Evolutionary conservation across 106 monocot species (phyloP).

Genomic region (Dendrobium huoshanense): DNA sequence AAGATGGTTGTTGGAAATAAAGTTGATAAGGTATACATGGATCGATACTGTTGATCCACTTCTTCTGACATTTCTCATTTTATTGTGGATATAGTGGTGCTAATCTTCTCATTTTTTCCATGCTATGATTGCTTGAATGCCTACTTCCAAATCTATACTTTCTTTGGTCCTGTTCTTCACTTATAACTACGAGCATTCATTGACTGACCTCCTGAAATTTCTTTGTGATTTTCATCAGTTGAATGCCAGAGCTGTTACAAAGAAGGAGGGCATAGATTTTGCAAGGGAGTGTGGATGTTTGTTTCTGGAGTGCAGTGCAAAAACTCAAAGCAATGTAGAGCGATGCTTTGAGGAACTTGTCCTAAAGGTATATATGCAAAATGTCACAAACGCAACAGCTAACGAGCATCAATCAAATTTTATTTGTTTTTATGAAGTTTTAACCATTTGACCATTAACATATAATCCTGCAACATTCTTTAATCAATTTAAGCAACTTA

Average conservation of each 20-base stretch:
- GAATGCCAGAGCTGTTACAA: slow-evolving; percentile 58
- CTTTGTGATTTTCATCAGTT: slow-evolving; percentile 27
- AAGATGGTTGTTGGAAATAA: slow-evolving; percentile 82
- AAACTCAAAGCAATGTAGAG: slow-evolving; percentile 59
- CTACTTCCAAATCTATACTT: neutral
- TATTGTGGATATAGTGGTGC: too few relatives aligned
- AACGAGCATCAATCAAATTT: too few relatives aligned
- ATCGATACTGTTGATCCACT: neutral
- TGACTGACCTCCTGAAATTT: neutral
- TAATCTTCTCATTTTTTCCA: too few relatives aligned
- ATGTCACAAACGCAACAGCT: neutral
- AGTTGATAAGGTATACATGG: slow-evolving; percentile 54
- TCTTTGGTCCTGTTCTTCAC: neutral
- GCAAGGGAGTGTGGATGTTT: slow-evolving; percentile 59
- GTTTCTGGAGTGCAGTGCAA: slow-evolving; percentile 72
- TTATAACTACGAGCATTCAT: neutral
- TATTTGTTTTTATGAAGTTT: neutral
- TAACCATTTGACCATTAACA: neutral
- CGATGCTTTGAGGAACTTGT: slow-evolving; percentile 80
- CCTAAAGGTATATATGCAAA: slow-evolving; percentile 38
- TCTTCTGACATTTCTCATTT: too few relatives aligned
- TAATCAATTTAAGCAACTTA: neutral
- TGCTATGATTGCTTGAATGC: neutral
- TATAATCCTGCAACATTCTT: too few relatives aligned
- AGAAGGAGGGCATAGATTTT: slow-evolving; percentile 66